Base-by-base conservation (phyloP, 2,329 filamentous ascomycete species). In the Ceratocystis huliohia region DNA sequence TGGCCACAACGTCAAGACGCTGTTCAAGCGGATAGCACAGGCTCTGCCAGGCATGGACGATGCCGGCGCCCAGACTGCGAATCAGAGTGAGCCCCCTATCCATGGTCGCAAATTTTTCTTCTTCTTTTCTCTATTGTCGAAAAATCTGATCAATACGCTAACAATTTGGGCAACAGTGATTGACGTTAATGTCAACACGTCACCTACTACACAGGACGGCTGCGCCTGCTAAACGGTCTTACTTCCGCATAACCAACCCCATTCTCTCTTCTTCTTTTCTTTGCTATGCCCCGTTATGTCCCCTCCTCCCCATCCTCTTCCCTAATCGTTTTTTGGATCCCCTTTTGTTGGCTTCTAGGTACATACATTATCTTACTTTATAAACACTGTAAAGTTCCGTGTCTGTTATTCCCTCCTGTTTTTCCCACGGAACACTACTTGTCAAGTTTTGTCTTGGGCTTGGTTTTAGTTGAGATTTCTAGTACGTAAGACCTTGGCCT, bases 21-120 rank as follows among this genome's bases (percentile, higher is more conserved):
- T 99, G 67, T 99, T 99, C 80, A 90, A 92, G 82, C 88, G 91
- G 80, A 99, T 99, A 84, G 94, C 95, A 50, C 94, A 99, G 78
- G 94, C 95, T 46, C 80, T 99, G 72, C 94, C 94, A 6, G 94
- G 94, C 25, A 97, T 99, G 94, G 94, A 99, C 76, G 88, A 91
- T 70, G 85, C 87, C 71, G 86, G 88, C 71, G 86, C 86, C 68
- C 87, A 89, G 76, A 82, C 83, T 57, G 81, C 82, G 8, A 86
- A 79, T 75, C 90, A 93, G 78, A 96, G 89, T 94, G 80, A 73
- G 88, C 84, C 44, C 20, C 3, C 30, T 5, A 65, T 8, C 8
- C 46, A 50, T 22, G 22, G 8, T 41, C 37, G 37, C 37, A 41
- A 41, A 1, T 3, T 41, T 41, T 41, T 13, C 37, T 41, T 41